Evolutionary conservation across 441 rosid species (phyloP).

Genomic region (Brassica balearica): DNA sequence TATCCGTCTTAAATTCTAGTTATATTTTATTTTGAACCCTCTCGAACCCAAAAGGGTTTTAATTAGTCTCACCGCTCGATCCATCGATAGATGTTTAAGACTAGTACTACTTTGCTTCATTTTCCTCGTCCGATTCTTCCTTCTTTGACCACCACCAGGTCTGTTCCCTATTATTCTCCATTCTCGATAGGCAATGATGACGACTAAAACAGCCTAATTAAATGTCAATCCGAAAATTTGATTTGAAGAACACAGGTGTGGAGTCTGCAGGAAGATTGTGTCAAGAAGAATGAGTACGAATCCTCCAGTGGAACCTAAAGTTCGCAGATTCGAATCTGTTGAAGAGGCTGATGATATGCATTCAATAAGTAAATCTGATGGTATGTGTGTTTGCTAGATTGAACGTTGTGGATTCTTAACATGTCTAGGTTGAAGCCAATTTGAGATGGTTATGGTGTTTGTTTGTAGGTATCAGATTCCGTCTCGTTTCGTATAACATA

Average conservation of each 20-base stretch:
- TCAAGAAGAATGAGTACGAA: conserved; percentile 60
- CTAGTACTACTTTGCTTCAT: too few species aligned
- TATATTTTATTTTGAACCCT: conserved; percentile 23
- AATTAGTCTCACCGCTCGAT: too few species aligned
- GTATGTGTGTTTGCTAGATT: too few species aligned
- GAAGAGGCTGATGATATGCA: conserved; percentile 38
- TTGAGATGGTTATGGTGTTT: not conserved
- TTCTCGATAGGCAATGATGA: not conserved
- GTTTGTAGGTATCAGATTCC: conserved; percentile 68
- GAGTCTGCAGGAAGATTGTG: conserved; percentile 37
- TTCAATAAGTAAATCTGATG: conserved; percentile 44
- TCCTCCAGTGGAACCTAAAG: conserved; percentile 48
- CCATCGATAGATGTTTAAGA: too few species aligned
- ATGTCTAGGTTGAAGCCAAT: not conserved
- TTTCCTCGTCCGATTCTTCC: too few species aligned
- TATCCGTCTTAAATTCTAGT: too few species aligned
- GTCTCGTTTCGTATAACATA: conserved; percentile 86
- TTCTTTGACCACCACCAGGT: not conserved
- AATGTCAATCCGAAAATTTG: not conserved
- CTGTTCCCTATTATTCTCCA: not conserved
- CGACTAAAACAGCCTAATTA: not conserved
- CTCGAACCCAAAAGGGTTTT: not conserved
- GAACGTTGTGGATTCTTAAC: not conserved
- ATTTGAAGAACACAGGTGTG: not conserved
- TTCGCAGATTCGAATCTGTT: conserved; percentile 60